Evolutionary conservation across 208 protist species (phyloP), one percentile per base, ranked within the genome.

Genomic region (Trypanosoma conorhini): DNA sequence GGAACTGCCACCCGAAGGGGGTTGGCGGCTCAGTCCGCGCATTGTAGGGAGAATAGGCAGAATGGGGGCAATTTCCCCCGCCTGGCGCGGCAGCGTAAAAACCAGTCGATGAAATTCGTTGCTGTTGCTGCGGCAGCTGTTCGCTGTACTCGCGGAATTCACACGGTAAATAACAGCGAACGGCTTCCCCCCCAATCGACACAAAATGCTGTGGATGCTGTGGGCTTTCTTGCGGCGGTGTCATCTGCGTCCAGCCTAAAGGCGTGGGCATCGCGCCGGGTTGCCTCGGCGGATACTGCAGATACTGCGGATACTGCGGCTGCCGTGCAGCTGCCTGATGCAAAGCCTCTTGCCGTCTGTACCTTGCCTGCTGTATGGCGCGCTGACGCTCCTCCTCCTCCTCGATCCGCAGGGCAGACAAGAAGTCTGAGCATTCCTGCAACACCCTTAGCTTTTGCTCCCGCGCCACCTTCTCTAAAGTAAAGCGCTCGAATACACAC

Each of bases 401-500:
- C 31, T 73, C 46, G 8, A 87, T 44, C 40, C 76, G 58, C 22
- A 86, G 44, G 15, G 86, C 86, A 9, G 81, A 15, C 15, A 92
- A 52, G 56, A 55, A 89, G 66, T 85, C 83, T 2, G 48, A 9
- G 5, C 81, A 64, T 67, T 89, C 83, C 30, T 87, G 78, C 24
- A 73, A 69, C 63, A 81, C 68, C 5, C 17, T 21, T 48, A 28
- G n/a, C 62, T 87, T 87, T 26, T 81, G 79, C 42, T 70, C 26
- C 17, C 72, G 8, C 15, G 61, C 76, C 5, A 38, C 46, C 44
- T 92, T 79, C 31, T 80, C 65, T 12, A 89, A 13, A 19, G 56
- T 46, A 30, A 89, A 80, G 40, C 83, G 81, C 24, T 77, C 73
- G 65, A 79, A 81, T 15, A 83, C 84, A 67, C 81, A 86, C 33